Percentiles rank a stretch among this genome's conserved stretches.
phyloP scores from a whole-genome alignment of 257 asterid genomes.

The Anisodus acutangulus region DNA sequence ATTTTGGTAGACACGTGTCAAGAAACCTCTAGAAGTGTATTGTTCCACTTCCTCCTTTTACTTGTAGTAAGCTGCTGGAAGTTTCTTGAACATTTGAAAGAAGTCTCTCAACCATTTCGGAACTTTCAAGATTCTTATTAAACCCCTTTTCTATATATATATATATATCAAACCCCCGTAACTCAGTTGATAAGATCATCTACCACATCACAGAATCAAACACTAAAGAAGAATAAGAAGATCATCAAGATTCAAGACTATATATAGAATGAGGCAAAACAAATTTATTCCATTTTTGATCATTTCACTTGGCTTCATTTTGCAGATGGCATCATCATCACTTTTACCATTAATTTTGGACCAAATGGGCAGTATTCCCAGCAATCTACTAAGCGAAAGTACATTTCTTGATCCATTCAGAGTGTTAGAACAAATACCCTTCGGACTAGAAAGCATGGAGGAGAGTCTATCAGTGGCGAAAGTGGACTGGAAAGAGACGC shows the following conservation, averaged over 20 bases:
- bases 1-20: not conserved
- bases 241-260: not conserved
- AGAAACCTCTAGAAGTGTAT: constrained; percentile 1
- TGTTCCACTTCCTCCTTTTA: not conserved
- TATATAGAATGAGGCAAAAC: not conserved
- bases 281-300: not conserved
- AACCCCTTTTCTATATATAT: not conserved
- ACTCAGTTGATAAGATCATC: not conserved
- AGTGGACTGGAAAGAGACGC: constrained; percentile 45
- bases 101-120: not conserved
- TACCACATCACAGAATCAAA: not conserved
- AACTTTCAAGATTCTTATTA: constrained; percentile 3
- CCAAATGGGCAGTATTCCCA: not conserved
- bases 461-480: not conserved
- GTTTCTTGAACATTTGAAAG: not conserved
- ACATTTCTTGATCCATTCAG: constrained; percentile 37
- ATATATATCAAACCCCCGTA: not conserved
- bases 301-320: constrained; percentile 18
- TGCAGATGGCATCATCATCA: constrained; percentile 24
- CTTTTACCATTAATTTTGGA: constrained; percentile 32
- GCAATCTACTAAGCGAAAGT: not conserved
- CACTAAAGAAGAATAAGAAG: not conserved
- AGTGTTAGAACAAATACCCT: constrained; percentile 39
- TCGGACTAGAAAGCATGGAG: constrained; percentile 36
- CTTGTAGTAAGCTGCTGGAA: not conserved